These are phyloP conservation scores for barrel medic (Medicago truncatula) DNA, from an alignment of 306 rosid species.

Conservation along the genomic window DNA sequence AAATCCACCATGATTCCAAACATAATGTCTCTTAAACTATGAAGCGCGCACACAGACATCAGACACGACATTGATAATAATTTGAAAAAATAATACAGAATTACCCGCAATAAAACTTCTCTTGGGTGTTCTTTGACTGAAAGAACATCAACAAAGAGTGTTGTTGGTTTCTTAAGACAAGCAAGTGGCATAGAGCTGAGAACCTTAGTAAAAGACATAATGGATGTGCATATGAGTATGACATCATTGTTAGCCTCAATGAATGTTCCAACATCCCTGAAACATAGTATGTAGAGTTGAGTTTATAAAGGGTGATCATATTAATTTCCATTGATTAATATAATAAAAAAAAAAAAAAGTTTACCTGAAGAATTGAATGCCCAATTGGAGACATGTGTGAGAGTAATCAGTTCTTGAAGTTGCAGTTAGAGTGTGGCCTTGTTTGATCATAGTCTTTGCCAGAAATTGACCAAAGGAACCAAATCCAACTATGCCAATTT, in stretches of 20 bases:
- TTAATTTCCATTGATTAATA: not conserved
- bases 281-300: not conserved
- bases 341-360: not conserved
- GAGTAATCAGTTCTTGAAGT: slow-evolving; percentile 65
- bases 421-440: slow-evolving; percentile 59
- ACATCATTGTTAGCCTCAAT: slow-evolving; percentile 64
- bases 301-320: not conserved
- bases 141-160: slow-evolving; percentile 69
- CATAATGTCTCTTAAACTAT: too few relatives aligned
- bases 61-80: too few relatives aligned
- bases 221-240: slow-evolving; percentile 60
- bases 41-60: too few relatives aligned
- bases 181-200: slow-evolving; percentile 57
- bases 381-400: slow-evolving; percentile 41
- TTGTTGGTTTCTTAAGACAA: slow-evolving; percentile 43
- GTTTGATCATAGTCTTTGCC: slow-evolving; percentile 58
- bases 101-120: slow-evolving; percentile 51
- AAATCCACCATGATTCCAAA: too few relatives aligned
- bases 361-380: slow-evolving; percentile 61
- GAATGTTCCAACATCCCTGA: slow-evolving; percentile 45
- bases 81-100: too few relatives aligned
- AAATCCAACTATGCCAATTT: slow-evolving; percentile 66
- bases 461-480: slow-evolving; percentile 65
- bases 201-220: slow-evolving; percentile 54
- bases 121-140: slow-evolving; percentile 73